Base-by-base conservation (phyloP, 1,284 basidiomycete species). In the Cryptococcus amylolentus region DNA sequence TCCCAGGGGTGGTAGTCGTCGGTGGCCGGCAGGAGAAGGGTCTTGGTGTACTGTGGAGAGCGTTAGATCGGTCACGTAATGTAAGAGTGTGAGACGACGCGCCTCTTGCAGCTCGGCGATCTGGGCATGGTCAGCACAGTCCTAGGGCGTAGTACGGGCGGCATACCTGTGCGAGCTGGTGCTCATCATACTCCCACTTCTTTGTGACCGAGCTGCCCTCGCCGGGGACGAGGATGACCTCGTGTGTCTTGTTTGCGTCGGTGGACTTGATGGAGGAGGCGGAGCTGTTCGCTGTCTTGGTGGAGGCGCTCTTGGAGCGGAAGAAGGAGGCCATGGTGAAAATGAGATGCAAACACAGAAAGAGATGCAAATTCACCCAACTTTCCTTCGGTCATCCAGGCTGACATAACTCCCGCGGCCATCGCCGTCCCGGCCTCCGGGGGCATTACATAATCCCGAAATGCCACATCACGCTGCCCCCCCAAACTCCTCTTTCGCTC, bases 1-100 rank as follows among this genome's bases (percentile, higher is more conserved):
- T 91, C 89, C 87, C 88, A 90, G 48, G 80, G 77, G 63, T 85
- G 70, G 69, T 91, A 91, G 9, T 84, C 76, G 69, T 91, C 87
- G 12, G 81, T 80, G 43, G 81, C 70, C 1, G 88, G 86, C 3
- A 91, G 80, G 13, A 82, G 67, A 27, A 88, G 73, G 9, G 82
- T 81, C 39, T 82, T 67, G 28, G 87, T 83, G 67, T 88, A 88
- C 89, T 91, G 64, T 49, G 40, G 20, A 27, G 26, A 26, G 49
- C 23, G 37, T 40, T 16, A 13, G 31, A 27, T 37, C 4, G 20
- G 27, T 16, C 8, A 12, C 16, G 23, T 20, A 26, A 8, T 4
- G 7, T 8, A 18, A 4, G 45, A 23, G 16, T 26, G 27, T 23
- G 13, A 45, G 44, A 62, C 69, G 16, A 57, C 78, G 56, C 61